These are phyloP conservation scores for Yamadazyma atlantica DNA, from an alignment of 1,139 yeast genomes.

Conservation along the genomic window DNA sequence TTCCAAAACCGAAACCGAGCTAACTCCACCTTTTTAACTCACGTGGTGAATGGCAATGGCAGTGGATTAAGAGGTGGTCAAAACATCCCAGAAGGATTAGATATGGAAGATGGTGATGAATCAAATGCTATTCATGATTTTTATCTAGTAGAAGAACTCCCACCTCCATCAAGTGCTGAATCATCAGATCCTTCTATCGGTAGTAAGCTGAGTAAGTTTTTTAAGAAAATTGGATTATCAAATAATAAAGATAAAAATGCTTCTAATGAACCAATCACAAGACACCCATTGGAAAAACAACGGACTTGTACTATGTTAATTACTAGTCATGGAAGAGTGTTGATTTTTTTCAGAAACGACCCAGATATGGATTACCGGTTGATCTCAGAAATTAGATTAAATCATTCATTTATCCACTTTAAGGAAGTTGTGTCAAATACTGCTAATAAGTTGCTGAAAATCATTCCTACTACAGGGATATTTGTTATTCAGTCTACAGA, in stretches of 20 bases:
- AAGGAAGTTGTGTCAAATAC: slow-evolving; percentile 49
- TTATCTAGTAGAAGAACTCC: slow-evolving; percentile 23
- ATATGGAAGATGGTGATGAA: slow-evolving; percentile 22
- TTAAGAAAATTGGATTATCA: slow-evolving; percentile 31
- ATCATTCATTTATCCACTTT: slow-evolving; percentile 48
- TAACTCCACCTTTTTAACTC: slow-evolving; percentile 41
- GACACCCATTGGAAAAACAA: slow-evolving; percentile 35
- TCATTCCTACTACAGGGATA: slow-evolving; percentile 42
- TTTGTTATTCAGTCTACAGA: slow-evolving; percentile 54
- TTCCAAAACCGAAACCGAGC: slow-evolving; percentile 23
- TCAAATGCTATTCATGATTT: slow-evolving; percentile 30
- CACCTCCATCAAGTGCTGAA: slow-evolving; percentile 10
- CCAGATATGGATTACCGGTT: slow-evolving; percentile 34
- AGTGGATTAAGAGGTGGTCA: slow-evolving; percentile 29
- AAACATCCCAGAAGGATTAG: slow-evolving; percentile 9
- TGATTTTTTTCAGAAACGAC: slow-evolving; percentile 44
- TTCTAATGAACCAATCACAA: slow-evolving; percentile 16
- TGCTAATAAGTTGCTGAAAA: slow-evolving; percentile 31
- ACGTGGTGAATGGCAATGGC: slow-evolving; percentile 54
- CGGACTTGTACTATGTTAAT: slow-evolving; percentile 49
- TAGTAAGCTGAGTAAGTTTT: slow-evolving; percentile 19
- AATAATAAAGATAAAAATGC: slow-evolving; percentile 13
- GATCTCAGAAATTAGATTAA: slow-evolving; percentile 49
- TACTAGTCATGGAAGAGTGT: slow-evolving; percentile 57
- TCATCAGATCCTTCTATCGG: slow-evolving; percentile 5